Evolutionary conservation across 2,329 filamentous ascomycete genomes (phyloP), one percentile per base, ranked within the genome.

Genomic region (Hypoxylon sp.): DNA sequence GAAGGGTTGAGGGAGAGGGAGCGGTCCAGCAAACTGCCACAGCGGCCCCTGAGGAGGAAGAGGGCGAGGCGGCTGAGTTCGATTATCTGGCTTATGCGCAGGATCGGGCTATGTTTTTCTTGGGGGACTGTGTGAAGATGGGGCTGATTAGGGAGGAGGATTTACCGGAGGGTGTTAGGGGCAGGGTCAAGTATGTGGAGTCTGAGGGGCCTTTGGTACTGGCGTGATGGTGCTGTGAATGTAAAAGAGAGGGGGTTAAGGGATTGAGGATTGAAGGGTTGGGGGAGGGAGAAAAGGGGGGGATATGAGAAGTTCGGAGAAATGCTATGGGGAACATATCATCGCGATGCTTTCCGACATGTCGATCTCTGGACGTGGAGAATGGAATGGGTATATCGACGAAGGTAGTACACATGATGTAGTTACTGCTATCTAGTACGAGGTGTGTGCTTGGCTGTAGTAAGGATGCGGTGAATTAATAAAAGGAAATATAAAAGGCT

Each of bases 81-180:
- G 94, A 99, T 79, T 99, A 98, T 78, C 84, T 99, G 23, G 89
- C 87, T 10, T 99, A 98, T 80, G 90, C 96, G 6, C 93, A 97
- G 80, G 93, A 98, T 71, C 86, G 96, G 13, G 94, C 93, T 0
- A 85, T 96, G 82, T 96, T 98, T 80, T 96, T 99, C 81, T 97
- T 95, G 92, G 94, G 94, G 1, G 96, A 99, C 81, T 90, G 93
- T 57, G 82, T 98, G 61, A 82, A 86, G 60, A 80, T 97, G 79
- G 94, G 94, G 0, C 80, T 99, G 41, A 84, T 96, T 41, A 89
- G 86, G 77, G 79, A 84, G 67, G 91, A 94, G 72, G 93, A 98
- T 23, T 80, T 99, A 71, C 93, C 94, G 0, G 85, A 87, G 71
- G 83, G 84, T n/a, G 75, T 97, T 75, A 82, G 85, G 71, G 77